phyloP scores from a whole-genome alignment of 441 rosid genomes.

The Melastoma candidum region DNA sequence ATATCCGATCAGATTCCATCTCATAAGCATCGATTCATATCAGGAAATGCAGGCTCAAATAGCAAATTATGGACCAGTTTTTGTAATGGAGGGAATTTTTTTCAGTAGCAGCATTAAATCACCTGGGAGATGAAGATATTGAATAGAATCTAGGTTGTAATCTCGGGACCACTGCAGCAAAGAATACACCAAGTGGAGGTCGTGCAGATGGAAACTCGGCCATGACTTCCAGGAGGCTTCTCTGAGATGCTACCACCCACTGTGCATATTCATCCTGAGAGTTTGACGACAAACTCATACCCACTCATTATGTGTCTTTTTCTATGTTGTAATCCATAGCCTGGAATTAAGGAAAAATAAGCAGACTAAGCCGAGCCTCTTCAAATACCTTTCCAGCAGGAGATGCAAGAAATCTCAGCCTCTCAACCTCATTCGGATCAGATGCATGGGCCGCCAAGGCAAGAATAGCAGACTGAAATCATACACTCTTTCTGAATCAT shows the following conservation, averaged over 20 bases:
- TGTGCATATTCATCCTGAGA: constrained; percentile 90
- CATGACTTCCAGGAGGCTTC: constrained; percentile 96
- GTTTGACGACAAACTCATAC: neutral
- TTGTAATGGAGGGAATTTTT: neutral
- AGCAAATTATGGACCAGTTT: no score
- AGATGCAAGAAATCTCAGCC: constrained; percentile 76
- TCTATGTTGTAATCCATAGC: neutral
- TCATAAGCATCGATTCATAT: no score
- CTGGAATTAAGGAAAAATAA: no score
- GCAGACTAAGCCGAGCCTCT: no score
- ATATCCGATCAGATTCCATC: no score
- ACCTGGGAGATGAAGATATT: constrained; percentile 96
- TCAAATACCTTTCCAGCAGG: constrained; percentile 90
- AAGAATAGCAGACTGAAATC: constrained; percentile 65
- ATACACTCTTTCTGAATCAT: neutral
- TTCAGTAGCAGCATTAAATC: constrained; percentile 4
- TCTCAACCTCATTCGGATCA: constrained; percentile 79
- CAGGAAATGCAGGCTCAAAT: no score
- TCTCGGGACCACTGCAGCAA: constrained; percentile 86
- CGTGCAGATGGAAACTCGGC: constrained; percentile 83
- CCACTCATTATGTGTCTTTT: no score
- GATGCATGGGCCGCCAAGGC: constrained; percentile 96
- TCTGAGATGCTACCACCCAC: constrained; percentile 81
- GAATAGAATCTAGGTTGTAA: constrained; percentile 97
- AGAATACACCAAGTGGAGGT: constrained; percentile 94